A percentile compares a stretch with the other conserved stretches of the same genome.
phyloP scores from a whole-genome alignment of 441 rosid species.

The Codiaeum variegatum region DNA sequence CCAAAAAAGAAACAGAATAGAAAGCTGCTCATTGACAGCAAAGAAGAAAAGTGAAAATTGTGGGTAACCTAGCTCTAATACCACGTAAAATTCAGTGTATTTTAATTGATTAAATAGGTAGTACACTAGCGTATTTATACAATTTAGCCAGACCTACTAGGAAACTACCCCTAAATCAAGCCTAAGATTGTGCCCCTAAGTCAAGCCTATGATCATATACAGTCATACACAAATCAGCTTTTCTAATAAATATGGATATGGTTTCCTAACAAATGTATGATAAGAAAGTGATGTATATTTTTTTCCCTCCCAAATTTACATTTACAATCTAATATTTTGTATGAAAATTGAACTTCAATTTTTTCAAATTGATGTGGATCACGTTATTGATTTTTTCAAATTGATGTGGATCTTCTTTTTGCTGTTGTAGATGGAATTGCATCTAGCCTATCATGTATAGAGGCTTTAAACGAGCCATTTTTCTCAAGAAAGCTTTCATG shows the following conservation, averaged over 20 bases:
- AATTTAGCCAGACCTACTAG: background rate
- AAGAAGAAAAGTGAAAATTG: too few relatives aligned
- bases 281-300: background rate
- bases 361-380: slow-evolving; percentile 6
- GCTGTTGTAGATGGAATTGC: slow-evolving; percentile 45
- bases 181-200: too few relatives aligned
- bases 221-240: too few relatives aligned
- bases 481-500: slow-evolving; percentile 79
- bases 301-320: background rate
- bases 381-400: background rate
- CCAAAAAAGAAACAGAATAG: too few relatives aligned
- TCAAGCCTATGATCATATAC: too few relatives aligned
- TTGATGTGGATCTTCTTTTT: slow-evolving; percentile 15
- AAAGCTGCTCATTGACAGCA: too few relatives aligned
- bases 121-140: too few relatives aligned
- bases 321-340: slow-evolving; percentile 7
- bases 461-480: slow-evolving; percentile 69
- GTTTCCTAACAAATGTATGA: too few relatives aligned
- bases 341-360: background rate
- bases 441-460: slow-evolving; percentile 43
- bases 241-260: too few relatives aligned
- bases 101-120: too few relatives aligned
- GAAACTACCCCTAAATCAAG: background rate
- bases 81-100: too few relatives aligned
- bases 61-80: too few relatives aligned